phyloP scores from a whole-genome alignment of 495 filamentous ascomycete species.

The Jackrogersella multiformis region DNA sequence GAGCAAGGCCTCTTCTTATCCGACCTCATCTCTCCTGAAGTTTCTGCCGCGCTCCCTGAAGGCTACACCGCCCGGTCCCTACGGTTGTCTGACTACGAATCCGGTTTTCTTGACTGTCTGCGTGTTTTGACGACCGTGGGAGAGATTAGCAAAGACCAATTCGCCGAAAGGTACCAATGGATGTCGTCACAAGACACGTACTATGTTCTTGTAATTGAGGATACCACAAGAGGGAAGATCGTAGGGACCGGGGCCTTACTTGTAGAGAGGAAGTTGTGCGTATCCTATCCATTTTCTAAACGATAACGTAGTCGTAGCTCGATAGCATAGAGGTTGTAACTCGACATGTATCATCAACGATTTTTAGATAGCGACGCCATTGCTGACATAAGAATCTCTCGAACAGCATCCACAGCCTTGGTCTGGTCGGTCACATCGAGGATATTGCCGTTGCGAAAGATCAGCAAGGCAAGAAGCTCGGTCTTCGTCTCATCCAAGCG shows the following conservation, averaged over 20 bases:
- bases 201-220: slow-evolving; percentile 83
- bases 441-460: slow-evolving; percentile 94
- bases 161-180: slow-evolving; percentile 83
- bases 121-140: slow-evolving; percentile 93
- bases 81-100: slow-evolving; percentile 76
- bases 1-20: slow-evolving; percentile 75
- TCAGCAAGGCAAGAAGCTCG: slow-evolving; percentile 97
- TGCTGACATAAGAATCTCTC: slow-evolving; percentile 14
- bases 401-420: slow-evolving; percentile 74
- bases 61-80: slow-evolving; percentile 86
- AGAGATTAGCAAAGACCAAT: slow-evolving; percentile 78
- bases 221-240: slow-evolving; percentile 66
- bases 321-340: not conserved
- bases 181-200: slow-evolving; percentile 83
- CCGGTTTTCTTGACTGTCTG: slow-evolving; percentile 87
- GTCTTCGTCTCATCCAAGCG: slow-evolving; percentile 90
- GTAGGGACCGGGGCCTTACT: slow-evolving; percentile 90
- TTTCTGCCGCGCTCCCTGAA: slow-evolving; percentile 74
- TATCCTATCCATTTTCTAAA: not conserved
- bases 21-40: slow-evolving; percentile 78
- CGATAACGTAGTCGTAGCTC: not conserved
- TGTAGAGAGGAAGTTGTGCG: slow-evolving; percentile 85
- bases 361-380: slow-evolving; percentile 5
- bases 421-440: slow-evolving; percentile 93
- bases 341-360: not conserved